Base-by-base conservation (phyloP, 176 grass and related monocot genomes). In the Metroxylon sagu region DNA sequence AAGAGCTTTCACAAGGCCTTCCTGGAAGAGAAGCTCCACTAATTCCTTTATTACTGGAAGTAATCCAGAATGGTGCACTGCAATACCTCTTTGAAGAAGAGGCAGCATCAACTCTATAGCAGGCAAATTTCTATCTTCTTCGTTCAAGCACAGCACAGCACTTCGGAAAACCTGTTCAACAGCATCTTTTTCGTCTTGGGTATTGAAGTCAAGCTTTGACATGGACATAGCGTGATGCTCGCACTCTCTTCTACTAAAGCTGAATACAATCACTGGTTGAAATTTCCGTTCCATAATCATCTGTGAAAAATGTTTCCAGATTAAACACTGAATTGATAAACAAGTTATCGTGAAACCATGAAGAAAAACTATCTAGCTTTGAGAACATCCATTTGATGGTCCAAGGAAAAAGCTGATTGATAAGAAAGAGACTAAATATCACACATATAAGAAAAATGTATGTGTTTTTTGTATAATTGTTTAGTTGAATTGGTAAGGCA, bases 271-370 rank as follows among this genome's bases (percentile, higher is more conserved):
- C 61, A 91, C 92, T 25, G 92, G 92, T 71, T 98, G 87, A 75
- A 92, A 98, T 67, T 92, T 89, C 63, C 81, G 82, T 74, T 98
- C 87, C 93, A 98, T 98, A 67, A 98, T 92, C 93, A 98, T 98
- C 93, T 97, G 78, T 29, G 54, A 74, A 48, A 2, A 74, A 39
- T 52, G 25, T 56, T 58, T 25, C 1, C 39, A 56, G 53, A 67
- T 72, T 82, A 71, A 67, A 53, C 5, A 43, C 35, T 10, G 12
- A 43, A 43, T 12, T 1, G 35, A 43, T 43, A 12, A 43, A 43
- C 8, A 43, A 43, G 35, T 14, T 43, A 43, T 43, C 8, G 8
- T 14, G 35, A 43, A 43, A 43, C 35, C 35, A 43, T 43, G 35
- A 43, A 3, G 35, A 43, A 1, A 43, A 43, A 43, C 35, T 43